phyloP scores from a whole-genome alignment of 163 green algal species.

The Volvox carteri region DNA sequence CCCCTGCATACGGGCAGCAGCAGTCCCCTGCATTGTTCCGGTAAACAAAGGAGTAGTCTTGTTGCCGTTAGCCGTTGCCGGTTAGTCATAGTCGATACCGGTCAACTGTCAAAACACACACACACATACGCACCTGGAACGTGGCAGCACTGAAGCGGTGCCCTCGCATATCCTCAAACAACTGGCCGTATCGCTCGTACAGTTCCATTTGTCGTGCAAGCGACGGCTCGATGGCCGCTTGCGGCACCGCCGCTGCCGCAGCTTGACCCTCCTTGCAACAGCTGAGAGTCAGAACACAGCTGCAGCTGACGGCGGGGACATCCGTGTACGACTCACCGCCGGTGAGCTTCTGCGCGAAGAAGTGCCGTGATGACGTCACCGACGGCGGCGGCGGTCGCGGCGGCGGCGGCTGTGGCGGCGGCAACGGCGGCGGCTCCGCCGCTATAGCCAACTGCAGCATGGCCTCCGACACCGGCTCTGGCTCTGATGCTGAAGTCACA shows the following conservation, averaged over 20 bases:
- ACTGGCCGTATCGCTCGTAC: conserved; percentile 41
- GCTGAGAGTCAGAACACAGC: background rate
- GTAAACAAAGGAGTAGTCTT: too few relatives aligned
- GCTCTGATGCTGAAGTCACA: too few relatives aligned
- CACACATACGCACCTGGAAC: conserved; percentile 35
- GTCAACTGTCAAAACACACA: too few relatives aligned
- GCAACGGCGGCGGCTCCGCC: background rate
- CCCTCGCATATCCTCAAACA: conserved; percentile 48
- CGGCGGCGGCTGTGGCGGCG: background rate
- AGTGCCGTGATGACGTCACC: background rate
- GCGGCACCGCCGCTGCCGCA: background rate
- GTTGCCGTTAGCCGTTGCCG: too few relatives aligned
- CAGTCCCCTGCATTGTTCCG: too few relatives aligned
- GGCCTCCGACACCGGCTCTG: too few relatives aligned
- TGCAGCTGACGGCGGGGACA: background rate
- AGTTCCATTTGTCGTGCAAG: background rate
- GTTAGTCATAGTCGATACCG: too few relatives aligned
- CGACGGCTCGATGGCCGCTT: background rate
- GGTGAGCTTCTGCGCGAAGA: background rate
- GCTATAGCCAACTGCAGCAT: background rate
- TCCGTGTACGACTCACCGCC: background rate
- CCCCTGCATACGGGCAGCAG: too few relatives aligned
- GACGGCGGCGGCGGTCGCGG: background rate
- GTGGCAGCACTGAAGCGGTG: background rate
- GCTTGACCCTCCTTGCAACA: background rate